Base-by-base conservation (phyloP, 805 yeast genomes). In the Lipomyces sp. region DNA sequence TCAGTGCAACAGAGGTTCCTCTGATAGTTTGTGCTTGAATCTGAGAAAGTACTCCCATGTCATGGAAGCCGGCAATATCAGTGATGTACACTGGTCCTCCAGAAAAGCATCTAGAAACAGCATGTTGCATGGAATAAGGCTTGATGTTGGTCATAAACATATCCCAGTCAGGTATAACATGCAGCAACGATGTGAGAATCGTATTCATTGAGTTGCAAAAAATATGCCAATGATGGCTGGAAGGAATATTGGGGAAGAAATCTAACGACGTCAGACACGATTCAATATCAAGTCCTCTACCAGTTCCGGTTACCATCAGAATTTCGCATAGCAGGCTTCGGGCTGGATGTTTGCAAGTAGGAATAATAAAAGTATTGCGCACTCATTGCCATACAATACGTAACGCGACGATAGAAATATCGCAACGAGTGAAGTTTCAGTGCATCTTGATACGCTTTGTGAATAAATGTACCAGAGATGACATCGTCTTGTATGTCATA, bases 11-110 rank as follows among this genome's bases (percentile, higher is more conserved):
- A n/a, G 69, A 55, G 13, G 53, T 45, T 18, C 65, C 71, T 4
- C 65, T 51, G n/a, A 60, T 68, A 4, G 71, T 68, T 30, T 57
- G 54, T 11, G 70, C 69, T 29, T 66, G 69, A 34, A 68, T 68
- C 58, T 65, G 62, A 4, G 57, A 30, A 3, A 68, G 37, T 8
- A 68, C 42, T 1, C 62, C 67, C 29, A 67, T 8, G 53, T 75
- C 72, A 57, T 75, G 76, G 15, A 58, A 55, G 1, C 67, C 64
- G 4, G 72, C 71, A 5, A 67, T 61, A 62, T 76, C 77, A 5
- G 78, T 74, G 45, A 76, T 63, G 57, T 69, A 73, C 4, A 76
- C 70, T 2, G 78, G 78, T 8, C 77, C 77, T 6, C 78, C 76
- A 11, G 77, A 74, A 24, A 76, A 53, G 29, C 73, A 64, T 37